Evolutionary conservation across 2,329 filamentous ascomycete genomes (phyloP).

Genomic region (Emergomyces orientalis): DNA sequence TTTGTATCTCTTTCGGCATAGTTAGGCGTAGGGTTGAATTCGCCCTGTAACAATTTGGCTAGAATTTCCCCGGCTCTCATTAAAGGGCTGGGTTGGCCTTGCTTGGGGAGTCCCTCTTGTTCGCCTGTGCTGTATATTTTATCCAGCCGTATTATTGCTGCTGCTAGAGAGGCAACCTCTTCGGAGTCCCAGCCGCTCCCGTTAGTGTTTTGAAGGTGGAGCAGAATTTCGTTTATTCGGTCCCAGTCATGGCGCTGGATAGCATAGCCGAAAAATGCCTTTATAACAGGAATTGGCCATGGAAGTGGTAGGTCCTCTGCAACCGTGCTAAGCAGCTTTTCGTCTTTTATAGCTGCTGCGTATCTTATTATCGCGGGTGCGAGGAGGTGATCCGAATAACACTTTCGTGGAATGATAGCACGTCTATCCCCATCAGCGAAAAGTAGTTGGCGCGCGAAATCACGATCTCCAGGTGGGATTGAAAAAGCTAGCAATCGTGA

Average conservation of each 20-base stretch:
- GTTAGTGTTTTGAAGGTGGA: constrained; percentile 27
- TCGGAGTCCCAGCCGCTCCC: constrained; percentile 31
- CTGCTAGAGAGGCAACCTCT: constrained; percentile 29
- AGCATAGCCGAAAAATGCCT: constrained; percentile 28
- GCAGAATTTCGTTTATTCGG: constrained; percentile 24
- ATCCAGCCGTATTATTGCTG: constrained; percentile 34
- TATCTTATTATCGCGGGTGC: constrained; percentile 47
- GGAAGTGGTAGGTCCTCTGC: constrained; percentile 25
- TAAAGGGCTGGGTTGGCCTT: constrained; percentile 17
- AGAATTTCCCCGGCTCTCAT: constrained; percentile 25
- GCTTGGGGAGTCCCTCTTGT: background rate
- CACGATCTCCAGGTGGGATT: constrained; percentile 38
- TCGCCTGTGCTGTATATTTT: background rate
- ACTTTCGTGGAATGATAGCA: constrained; percentile 39
- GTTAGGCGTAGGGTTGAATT: constrained; percentile 24
- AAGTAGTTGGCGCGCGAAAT: constrained; percentile 47
- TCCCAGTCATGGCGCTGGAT: constrained; percentile 29
- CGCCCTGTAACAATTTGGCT: constrained; percentile 26
- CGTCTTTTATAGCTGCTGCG: constrained; percentile 42
- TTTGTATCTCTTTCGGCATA: constrained; percentile 10
- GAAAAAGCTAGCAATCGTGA: constrained; percentile 44
- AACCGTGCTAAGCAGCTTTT: constrained; percentile 23
- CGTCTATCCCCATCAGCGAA: constrained; percentile 45
- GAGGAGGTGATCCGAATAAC: constrained; percentile 42
- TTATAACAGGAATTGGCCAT: constrained; percentile 28